Evolutionary conservation across 257 asterid genomes (phyloP), one percentile per base, ranked within the genome.

Genomic region (Rubia yunnanensis): DNA sequence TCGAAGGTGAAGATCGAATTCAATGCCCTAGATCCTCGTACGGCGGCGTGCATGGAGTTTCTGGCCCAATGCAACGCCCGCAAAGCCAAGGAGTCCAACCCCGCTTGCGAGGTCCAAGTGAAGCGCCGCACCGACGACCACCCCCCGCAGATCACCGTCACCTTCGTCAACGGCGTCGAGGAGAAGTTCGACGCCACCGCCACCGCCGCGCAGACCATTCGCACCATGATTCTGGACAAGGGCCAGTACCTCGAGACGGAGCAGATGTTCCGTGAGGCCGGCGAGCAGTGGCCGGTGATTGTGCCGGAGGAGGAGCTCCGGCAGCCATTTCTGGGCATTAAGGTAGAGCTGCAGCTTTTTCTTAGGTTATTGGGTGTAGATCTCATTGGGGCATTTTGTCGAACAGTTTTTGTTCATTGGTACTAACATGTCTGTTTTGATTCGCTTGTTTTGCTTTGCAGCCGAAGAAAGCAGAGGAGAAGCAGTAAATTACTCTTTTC

Each of bases 241-340:
- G 96, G 98, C 52, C 89, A 73, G 74, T 69, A 65, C 63, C 94
- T 92, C 11, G 98, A 89, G 76, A 87, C 98, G 1, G 95, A 92
- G 77, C 96, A 85, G 79, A 87, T 89, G 95, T 92, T 92, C 71
- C 86, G 81, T 15, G 97, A 92, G 50, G 97, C 94, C 18, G 95
- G 96, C 53, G 95, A 92, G 89, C 78, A 85, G 48, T 92, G 98
- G 97, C 97, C 98, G 10, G 97, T n/a, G n/a, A n/a, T n/a, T n/a
- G n/a, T n/a, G n/a, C n/a, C n/a, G n/a, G n/a, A n/a, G n/a, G n/a
- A n/a, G 18, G 98, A 92, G 85, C 82, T 92, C 52, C 44, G 65
- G 5, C 73, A 48, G 14, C 91, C 96, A 26, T 84, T 84, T 41
- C 73, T 69, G 10, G 96, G 97, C 28, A 89, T 82, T 62, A 89